phyloP scores from a whole-genome alignment of 345 rosid species.

The Clarkia xantiana region DNA sequence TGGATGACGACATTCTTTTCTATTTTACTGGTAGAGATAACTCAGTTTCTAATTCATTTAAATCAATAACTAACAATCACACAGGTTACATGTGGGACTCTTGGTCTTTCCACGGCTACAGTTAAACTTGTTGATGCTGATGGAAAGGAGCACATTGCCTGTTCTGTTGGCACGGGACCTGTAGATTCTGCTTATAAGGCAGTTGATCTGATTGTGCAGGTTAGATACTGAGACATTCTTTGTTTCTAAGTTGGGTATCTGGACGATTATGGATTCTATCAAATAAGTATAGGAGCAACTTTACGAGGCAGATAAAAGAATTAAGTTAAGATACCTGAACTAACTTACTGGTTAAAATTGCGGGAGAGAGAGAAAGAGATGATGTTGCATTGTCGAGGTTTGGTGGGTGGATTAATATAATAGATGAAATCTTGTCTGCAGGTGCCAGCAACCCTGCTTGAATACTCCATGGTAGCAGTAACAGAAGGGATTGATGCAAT shows the following conservation, averaged over 20 bases:
- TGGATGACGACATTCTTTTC: neutral
- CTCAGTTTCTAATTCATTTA: too few relatives aligned
- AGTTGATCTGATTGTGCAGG: constrained; percentile 77
- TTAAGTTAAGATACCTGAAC: too few relatives aligned
- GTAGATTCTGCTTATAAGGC: constrained; percentile 99
- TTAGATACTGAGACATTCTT: constrained; percentile 8
- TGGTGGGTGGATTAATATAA: neutral
- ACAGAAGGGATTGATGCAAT: constrained; percentile 97
- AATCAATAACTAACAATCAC: too few relatives aligned
- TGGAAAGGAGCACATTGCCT: constrained; percentile 63
- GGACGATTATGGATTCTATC: too few relatives aligned
- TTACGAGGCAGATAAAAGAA: too few relatives aligned
- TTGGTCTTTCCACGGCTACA: constrained; percentile 83
- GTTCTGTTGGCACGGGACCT: constrained; percentile 85
- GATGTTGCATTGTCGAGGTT: too few relatives aligned
- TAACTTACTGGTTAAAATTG: too few relatives aligned
- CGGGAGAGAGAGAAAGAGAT: too few relatives aligned
- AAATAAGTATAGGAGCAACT: too few relatives aligned
- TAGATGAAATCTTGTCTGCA: constrained; percentile 9
- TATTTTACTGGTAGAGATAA: too few relatives aligned
- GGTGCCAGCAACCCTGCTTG: constrained; percentile 67
- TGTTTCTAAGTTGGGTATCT: too few relatives aligned
- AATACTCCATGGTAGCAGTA: constrained; percentile 74
- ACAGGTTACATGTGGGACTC: constrained; percentile 89
- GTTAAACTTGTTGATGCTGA: constrained; percentile 59